Evolutionary conservation across 1,284 basidiomycete species (phyloP).

Genomic region (Coniophora puteana): DNA sequence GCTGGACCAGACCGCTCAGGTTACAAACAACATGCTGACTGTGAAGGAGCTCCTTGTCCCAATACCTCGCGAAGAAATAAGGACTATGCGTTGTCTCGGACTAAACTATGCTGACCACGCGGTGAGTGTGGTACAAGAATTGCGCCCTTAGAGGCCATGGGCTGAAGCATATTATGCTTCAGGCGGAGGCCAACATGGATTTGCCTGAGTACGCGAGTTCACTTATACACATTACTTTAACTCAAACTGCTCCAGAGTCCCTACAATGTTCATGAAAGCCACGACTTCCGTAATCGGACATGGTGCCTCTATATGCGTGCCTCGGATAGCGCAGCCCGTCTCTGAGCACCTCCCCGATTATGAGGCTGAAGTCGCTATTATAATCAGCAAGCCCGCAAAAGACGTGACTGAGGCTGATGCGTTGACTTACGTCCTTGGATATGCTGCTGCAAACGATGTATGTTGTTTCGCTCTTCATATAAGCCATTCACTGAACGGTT

Average conservation of each 20-base stretch:
- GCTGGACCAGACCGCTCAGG: constrained; percentile 57
- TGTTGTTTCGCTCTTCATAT: constrained; percentile 17
- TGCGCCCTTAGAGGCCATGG: not conserved
- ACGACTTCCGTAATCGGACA: constrained; percentile 69
- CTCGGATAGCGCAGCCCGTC: constrained; percentile 64
- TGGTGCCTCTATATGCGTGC: constrained; percentile 62
- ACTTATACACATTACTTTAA: no score
- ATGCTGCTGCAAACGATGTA: constrained; percentile 79
- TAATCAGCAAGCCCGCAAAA: constrained; percentile 79
- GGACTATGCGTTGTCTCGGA: constrained; percentile 73
- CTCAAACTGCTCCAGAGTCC: constrained; percentile 48
- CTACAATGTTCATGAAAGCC: constrained; percentile 82
- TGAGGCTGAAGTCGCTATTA: constrained; percentile 84
- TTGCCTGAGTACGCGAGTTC: constrained; percentile 64
- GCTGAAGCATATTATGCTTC: not conserved
- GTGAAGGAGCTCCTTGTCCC: constrained; percentile 72
- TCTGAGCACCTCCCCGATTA: constrained; percentile 79
- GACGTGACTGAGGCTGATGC: constrained; percentile 76
- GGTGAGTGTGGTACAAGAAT: constrained; percentile 38
- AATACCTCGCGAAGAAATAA: constrained; percentile 60
- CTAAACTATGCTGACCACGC: constrained; percentile 81
- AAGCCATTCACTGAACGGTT: not conserved
- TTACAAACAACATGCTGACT: constrained; percentile 60
- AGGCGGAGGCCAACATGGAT: constrained; percentile 65
- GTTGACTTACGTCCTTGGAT: constrained; percentile 78